Conservation (phyloP, 176 grass and related monocot genomes). For the Dactylis glomerata region DNA sequence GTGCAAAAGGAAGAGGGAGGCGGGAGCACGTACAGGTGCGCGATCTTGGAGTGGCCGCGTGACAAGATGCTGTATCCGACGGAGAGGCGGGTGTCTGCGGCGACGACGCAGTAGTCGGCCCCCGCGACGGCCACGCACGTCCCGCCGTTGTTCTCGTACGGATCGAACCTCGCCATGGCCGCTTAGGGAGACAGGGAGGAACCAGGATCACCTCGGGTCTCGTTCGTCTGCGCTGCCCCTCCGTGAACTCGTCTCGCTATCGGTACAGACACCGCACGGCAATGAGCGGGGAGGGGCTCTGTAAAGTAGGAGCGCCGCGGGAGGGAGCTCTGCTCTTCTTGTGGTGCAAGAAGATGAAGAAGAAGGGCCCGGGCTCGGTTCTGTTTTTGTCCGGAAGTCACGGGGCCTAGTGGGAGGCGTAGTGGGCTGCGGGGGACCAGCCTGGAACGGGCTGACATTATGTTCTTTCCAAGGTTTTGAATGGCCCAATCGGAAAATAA, state of each 20-base stretch:
- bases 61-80: constrained; percentile 72
- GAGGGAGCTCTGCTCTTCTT: constrained; percentile 27
- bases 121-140: constrained; percentile 87
- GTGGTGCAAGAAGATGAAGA: constrained; percentile 28
- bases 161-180: constrained; percentile 36
- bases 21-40: constrained; percentile 40
- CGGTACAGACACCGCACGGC: not conserved
- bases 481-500: not conserved
- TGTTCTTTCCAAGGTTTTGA: not conserved
- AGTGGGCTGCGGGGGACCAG: not conserved
- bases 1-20: not conserved
- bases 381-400: not conserved
- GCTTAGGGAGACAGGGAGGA: not conserved
- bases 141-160: constrained; percentile 58
- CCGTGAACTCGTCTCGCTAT: not conserved
- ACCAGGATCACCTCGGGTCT: not conserved
- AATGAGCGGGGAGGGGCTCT: not conserved
- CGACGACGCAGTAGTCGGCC: constrained; percentile 82
- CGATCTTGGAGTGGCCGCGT: constrained; percentile 79
- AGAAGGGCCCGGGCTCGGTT: not conserved
- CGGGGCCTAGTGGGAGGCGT: not conserved
- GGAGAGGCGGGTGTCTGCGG: constrained; percentile 80
- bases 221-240: not conserved
- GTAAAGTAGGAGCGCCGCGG: not conserved
- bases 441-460: not conserved